Evolutionary conservation across 139 green algal genomes (phyloP), one percentile per base, ranked within the genome.

Genomic region (Astrephomene gubernaculifera): DNA sequence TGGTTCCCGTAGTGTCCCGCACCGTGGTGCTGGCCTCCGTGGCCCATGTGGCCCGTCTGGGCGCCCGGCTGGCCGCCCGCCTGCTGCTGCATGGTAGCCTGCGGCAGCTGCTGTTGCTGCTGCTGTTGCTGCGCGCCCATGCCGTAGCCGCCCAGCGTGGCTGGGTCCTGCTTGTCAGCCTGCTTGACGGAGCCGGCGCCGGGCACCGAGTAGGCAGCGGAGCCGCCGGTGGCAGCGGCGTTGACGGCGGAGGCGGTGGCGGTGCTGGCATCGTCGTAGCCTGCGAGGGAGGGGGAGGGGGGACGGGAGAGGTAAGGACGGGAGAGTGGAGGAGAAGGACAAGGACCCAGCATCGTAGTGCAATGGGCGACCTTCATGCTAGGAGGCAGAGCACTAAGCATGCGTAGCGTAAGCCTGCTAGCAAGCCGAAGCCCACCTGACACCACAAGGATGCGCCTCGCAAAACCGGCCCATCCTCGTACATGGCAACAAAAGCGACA

Each of bases 101-200:
- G 75, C 35, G 75, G 75, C 27, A 83, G 57, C 75, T 70, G 54
- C 54, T 71, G 53, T 31, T 81, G 72, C 52, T 68, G 52, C 49
- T 68, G 73, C 54, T 70, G 57, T 57, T 82, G 60, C 78, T 84
- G 78, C 2, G n/a, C 78, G 31, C 63, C 44, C 79, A 86, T 86
- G 64, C 79, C 79, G 79, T 86, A 86, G 9, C 21, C 79, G 35
- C 63, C 79, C 6, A 76, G 79, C 8, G 21, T 41, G 52, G 33
- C 31, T n/a, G 76, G 76, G 60, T 83, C 75, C 76, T 84, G 78
- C 63, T 84, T 84, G 64, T 84, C 78, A 0, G 31, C 44, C 33
- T 45, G 63, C 78, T 84, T 84, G 43, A 83, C 76, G 21, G 10
- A 57, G n/a, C 57, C 76, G 21, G 63, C 78, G 9, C 75, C 75